phyloP scores from a whole-genome alignment of 2,329 filamentous ascomycete species.

The Microthyrium microscopicum region DNA sequence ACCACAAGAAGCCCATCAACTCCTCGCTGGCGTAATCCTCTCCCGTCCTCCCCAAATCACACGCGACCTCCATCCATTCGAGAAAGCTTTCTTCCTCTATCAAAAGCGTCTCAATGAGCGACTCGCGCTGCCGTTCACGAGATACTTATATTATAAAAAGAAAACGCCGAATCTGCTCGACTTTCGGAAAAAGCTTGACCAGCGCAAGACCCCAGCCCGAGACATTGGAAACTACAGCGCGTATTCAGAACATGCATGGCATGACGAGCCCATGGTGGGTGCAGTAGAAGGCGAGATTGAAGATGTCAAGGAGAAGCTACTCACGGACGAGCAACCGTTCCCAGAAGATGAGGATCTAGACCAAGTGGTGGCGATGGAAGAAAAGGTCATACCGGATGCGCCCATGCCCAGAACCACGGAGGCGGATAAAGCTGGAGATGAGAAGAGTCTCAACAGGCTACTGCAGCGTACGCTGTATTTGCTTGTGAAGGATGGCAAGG shows the following conservation, averaged over 20 bases:
- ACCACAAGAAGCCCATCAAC: slow-evolving; percentile 24
- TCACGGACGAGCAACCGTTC: slow-evolving; percentile 58
- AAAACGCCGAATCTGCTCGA: slow-evolving; percentile 71
- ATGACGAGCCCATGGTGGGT: slow-evolving; percentile 74
- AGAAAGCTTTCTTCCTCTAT: slow-evolving; percentile 89
- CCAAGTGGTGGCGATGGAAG: slow-evolving; percentile 36
- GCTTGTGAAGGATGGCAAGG: slow-evolving; percentile 56
- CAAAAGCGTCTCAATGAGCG: slow-evolving; percentile 94
- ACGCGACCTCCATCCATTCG: slow-evolving; percentile 67
- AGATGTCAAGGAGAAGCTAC: slow-evolving; percentile 47
- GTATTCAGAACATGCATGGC: slow-evolving; percentile 57
- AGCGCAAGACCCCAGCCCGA: slow-evolving; percentile 60
- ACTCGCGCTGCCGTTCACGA: slow-evolving; percentile 68
- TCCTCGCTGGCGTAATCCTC: slow-evolving; percentile 57
- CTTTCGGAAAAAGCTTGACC: slow-evolving; percentile 73
- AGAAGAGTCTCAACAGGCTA: slow-evolving; percentile 60
- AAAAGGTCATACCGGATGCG: slow-evolving; percentile 43
- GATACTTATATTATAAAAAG: slow-evolving; percentile 88
- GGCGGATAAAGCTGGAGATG: slow-evolving; percentile 61
- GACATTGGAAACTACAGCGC: slow-evolving; percentile 78
- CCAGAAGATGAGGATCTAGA: slow-evolving; percentile 30
- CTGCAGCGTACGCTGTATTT: slow-evolving; percentile 76
- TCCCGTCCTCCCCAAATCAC: slow-evolving; percentile 81
- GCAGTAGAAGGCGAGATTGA: slow-evolving; percentile 49
- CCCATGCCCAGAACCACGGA: slow-evolving; percentile 57